Conservation (phyloP, 306 rosid species). For the Ziziphus jujuba region DNA sequence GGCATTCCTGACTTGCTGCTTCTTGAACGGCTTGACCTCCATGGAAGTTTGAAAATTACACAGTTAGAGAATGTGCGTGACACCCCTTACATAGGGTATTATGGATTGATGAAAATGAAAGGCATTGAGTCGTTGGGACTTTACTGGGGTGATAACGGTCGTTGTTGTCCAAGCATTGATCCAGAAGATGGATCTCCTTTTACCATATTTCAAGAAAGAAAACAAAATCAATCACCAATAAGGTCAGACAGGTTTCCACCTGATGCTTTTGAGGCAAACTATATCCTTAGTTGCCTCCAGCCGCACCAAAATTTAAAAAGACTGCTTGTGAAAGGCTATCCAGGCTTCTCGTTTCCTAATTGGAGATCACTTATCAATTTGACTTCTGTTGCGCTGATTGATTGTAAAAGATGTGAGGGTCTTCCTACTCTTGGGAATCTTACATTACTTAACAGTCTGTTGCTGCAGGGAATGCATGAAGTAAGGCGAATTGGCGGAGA, state of each 20-base stretch:
- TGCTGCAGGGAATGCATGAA: neutral
- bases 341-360: neutral
- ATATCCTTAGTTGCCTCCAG: neutral
- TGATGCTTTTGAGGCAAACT: neutral
- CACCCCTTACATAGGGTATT: neutral
- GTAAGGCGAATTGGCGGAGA: neutral
- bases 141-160: neutral
- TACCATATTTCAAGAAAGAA: neutral
- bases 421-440: conserved; percentile 9
- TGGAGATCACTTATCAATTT: neutral
- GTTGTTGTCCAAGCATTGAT: neutral
- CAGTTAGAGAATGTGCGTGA: neutral
- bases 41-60: conserved; percentile 11
- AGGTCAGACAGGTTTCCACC: neutral
- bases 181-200: neutral
- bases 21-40: neutral
- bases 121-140: conserved; percentile 10
- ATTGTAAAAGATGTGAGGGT: neutral
- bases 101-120: neutral
- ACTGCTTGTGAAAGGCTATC: neutral
- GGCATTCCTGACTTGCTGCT: neutral
- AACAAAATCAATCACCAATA: neutral
- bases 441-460: neutral
- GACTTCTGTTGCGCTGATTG: neutral
- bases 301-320: neutral